Conservation (phyloP, 176 grass and related monocot genomes). For the Areca catechu region DNA sequence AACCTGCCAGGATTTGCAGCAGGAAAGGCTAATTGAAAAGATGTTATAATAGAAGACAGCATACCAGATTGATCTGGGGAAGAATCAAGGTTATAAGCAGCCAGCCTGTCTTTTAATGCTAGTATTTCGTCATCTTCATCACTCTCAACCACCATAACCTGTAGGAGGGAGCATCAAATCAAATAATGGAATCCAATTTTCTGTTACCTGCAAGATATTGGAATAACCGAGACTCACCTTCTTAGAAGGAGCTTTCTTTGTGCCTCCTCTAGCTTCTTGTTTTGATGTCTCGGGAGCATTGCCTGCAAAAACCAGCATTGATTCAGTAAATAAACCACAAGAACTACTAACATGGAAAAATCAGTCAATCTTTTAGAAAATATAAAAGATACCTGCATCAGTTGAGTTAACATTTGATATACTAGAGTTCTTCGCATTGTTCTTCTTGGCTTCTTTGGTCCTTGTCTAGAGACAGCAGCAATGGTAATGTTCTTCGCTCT, state of each 20-base stretch:
- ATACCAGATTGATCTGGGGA: slow-evolving; percentile 36
- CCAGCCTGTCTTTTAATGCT: slow-evolving; percentile 35
- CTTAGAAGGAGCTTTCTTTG: slow-evolving; percentile 39
- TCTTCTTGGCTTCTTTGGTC: slow-evolving; percentile 42
- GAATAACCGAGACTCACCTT: slow-evolving; percentile 22
- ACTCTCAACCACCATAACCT: slow-evolving; percentile 26
- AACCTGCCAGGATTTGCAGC: not conserved
- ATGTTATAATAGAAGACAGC: not conserved
- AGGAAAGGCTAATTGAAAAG: not conserved
- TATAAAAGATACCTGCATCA: too few relatives aligned
- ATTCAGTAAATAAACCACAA: too few relatives aligned
- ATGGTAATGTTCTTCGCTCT: slow-evolving; percentile 11
- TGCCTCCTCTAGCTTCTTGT: slow-evolving; percentile 8
- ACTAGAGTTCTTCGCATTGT: not conserved
- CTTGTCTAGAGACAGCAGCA: not conserved
- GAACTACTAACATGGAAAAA: too few relatives aligned
- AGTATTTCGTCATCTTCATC: slow-evolving; percentile 35
- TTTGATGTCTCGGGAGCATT: slow-evolving; percentile 15
- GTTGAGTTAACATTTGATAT: not conserved
- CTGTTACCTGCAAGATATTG: too few relatives aligned
- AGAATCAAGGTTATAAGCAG: slow-evolving; percentile 27
- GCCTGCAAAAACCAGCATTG: slow-evolving; percentile 1
- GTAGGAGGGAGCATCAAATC: not conserved
- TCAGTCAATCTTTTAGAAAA: too few relatives aligned
- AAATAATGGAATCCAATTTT: too few relatives aligned